Evolutionary conservation across 371 early-diverging fungal genomes (phyloP).

Genomic region (Haplosporangium sp.): DNA sequence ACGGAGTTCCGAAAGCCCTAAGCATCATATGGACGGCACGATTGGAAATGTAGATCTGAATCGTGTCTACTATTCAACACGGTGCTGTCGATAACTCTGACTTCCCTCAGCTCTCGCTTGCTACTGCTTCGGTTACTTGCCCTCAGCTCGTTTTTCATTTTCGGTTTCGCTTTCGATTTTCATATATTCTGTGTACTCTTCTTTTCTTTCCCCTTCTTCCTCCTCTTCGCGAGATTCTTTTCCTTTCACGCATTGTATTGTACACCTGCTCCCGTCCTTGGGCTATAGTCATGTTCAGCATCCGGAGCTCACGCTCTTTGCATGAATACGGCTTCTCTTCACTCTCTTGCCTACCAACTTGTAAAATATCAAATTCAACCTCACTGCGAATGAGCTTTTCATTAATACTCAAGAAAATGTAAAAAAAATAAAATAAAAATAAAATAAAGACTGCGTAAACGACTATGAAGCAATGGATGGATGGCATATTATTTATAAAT

Average conservation of each 20-base stretch:
- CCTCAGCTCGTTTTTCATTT: not conserved
- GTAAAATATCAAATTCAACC: too few species aligned
- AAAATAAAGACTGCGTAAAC: too few species aligned
- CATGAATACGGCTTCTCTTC: not conserved
- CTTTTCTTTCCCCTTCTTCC: not conserved
- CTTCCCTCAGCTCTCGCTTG: not conserved
- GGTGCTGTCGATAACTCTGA: too few species aligned
- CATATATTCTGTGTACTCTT: not conserved
- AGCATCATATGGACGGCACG: conserved; percentile 3
- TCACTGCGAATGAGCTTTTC: not conserved
- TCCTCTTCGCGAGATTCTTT: not conserved
- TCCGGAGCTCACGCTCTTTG: not conserved
- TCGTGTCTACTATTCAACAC: too few species aligned
- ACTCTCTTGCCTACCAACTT: not conserved
- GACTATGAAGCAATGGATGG: too few species aligned
- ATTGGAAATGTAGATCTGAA: too few species aligned
- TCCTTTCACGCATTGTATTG: conserved; percentile 8
- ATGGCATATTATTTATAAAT: too few species aligned
- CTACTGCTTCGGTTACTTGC: not conserved
- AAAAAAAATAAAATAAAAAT: too few species aligned
- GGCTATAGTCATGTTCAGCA: not conserved
- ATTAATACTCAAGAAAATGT: too few species aligned
- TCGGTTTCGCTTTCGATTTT: not conserved
- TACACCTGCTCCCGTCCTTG: not conserved
- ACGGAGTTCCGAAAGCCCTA: conserved; percentile 88